These are phyloP conservation scores for Tripidium arundinaceum DNA, from an alignment of 202 grass and related monocot species.

Conservation along the genomic window DNA sequence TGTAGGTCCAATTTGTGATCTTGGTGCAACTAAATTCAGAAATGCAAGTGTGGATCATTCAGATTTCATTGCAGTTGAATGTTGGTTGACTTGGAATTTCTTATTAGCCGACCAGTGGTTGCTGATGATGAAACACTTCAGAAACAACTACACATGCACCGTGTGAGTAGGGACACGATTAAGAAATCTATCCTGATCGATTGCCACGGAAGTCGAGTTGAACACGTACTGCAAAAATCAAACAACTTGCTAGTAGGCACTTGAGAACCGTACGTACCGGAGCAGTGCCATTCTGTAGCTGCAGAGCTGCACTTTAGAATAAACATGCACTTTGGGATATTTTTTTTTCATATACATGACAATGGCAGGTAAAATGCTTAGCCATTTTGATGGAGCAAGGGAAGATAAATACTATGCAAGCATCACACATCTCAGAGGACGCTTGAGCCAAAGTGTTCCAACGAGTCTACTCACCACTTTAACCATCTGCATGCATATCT, in stretches of 20 bases:
- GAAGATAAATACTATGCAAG: no score
- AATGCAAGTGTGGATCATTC: no score
- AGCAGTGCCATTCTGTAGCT: no score
- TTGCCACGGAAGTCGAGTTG: not conserved
- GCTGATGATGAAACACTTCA: not conserved
- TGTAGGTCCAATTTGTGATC: not conserved
- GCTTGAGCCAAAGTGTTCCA: not conserved
- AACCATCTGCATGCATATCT: not conserved
- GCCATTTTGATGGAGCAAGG: no score
- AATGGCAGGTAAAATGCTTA: no score
- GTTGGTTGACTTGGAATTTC: not conserved
- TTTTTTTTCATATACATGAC: no score
- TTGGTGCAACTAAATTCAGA: not conserved
- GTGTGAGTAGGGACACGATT: not conserved
- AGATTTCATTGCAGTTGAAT: not conserved
- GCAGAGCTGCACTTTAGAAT: no score
- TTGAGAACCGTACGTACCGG: no score
- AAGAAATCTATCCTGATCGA: not conserved
- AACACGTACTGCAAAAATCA: no score
- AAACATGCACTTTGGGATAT: no score
- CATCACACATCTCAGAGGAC: not conserved
- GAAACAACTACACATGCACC: not conserved
- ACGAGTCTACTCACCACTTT: not conserved
- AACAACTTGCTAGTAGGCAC: no score
- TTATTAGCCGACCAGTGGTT: not conserved